Conservation (phyloP, 176 grass and related monocot genomes). For the Alopecurus myosuroides region DNA sequence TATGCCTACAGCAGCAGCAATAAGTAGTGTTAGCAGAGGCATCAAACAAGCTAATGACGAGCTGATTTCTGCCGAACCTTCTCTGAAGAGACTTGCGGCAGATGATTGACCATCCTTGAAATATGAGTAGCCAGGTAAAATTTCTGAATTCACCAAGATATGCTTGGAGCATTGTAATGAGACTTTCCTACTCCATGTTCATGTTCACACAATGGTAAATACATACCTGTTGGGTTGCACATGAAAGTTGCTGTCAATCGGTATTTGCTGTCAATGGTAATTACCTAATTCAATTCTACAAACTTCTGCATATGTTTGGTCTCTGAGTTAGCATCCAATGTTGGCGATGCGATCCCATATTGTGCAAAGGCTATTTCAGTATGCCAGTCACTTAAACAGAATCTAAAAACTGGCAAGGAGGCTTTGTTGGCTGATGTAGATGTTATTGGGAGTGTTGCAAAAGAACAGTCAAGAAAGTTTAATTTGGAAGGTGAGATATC, state of each 20-base stretch:
- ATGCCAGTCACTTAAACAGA: too few species aligned
- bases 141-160: not conserved
- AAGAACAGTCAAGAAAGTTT: too few species aligned
- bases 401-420: too few species aligned
- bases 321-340: constrained; percentile 48
- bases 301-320: constrained; percentile 86
- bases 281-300: constrained; percentile 47
- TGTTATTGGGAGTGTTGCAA: too few species aligned
- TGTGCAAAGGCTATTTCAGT: constrained; percentile 64
- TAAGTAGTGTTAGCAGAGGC: too few species aligned
- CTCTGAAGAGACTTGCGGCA: too few species aligned
- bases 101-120: constrained; percentile 10
- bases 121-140: constrained; percentile 9
- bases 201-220: not conserved
- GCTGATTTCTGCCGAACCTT: constrained; percentile 27
- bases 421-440: too few species aligned
- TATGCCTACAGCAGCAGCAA: too few species aligned
- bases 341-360: constrained; percentile 67
- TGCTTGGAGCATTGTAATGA: not conserved
- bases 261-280: not conserved
- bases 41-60: too few species aligned
- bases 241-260: too few species aligned
- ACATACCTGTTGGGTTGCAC: not conserved
- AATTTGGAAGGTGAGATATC: constrained; percentile 77
- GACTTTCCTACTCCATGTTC: not conserved